Conservation (phyloP, 2,329 filamentous ascomycete genomes). For the Tolypocladium guangdongense region DNA sequence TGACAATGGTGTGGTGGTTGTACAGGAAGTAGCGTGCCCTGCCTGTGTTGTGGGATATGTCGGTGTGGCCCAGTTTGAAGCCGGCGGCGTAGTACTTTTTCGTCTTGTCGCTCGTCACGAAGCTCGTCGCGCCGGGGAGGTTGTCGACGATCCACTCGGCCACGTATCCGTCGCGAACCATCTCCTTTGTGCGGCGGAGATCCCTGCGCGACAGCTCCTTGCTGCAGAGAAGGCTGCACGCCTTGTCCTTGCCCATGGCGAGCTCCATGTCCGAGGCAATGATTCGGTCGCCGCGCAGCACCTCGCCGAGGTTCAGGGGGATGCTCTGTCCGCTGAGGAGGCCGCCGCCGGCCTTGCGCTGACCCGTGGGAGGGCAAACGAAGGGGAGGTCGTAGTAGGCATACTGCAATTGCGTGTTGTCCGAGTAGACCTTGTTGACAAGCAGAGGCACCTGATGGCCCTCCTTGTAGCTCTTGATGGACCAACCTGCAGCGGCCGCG, state of each 20-base stretch:
- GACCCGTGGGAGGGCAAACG: conserved; percentile 68
- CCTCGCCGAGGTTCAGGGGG: conserved; percentile 75
- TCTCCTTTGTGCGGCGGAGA: conserved; percentile 54
- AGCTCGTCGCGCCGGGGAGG: conserved; percentile 77
- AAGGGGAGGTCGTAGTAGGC: conserved; percentile 84
- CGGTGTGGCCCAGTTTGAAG: conserved; percentile 77
- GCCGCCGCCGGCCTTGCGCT: conserved; percentile 51
- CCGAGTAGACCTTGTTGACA: conserved; percentile 86
- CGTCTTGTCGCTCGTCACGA: conserved; percentile 74
- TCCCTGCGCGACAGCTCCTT: conserved; percentile 53
- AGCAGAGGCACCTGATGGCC: conserved; percentile 72
- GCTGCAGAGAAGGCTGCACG: conserved; percentile 64
- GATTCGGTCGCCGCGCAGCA: conserved; percentile 79
- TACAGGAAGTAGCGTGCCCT: conserved; percentile 64
- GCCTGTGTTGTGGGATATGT: conserved; percentile 47
- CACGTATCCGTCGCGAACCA: conserved; percentile 74
- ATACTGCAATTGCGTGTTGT: conserved; percentile 83
- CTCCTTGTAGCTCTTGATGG: conserved; percentile 67
- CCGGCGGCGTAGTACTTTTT: conserved; percentile 83
- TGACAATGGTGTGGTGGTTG: conserved; percentile 79
- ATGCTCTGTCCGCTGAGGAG: conserved; percentile 68
- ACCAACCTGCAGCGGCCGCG: conserved; percentile 49
- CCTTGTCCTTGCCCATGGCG: conserved; percentile 62
- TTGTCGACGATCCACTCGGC: conserved; percentile 92
- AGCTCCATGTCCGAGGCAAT: conserved; percentile 76